phyloP scores from a whole-genome alignment of 495 filamentous ascomycete species.

The Oleoguttula mirabilis region DNA sequence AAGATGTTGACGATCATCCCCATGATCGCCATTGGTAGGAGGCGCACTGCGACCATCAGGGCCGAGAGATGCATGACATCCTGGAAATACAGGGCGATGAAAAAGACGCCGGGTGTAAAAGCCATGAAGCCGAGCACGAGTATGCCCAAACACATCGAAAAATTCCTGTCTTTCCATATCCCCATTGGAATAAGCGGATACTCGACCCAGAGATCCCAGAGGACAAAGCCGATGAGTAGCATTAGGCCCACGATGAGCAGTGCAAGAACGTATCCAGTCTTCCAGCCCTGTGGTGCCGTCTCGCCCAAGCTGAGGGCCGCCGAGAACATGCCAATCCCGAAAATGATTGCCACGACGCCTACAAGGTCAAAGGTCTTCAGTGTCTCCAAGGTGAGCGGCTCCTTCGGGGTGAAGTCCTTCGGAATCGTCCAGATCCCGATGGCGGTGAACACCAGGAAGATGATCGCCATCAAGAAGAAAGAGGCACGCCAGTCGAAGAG shows the following conservation, averaged over 20 bases:
- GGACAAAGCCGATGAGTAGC: slow-evolving; percentile 27
- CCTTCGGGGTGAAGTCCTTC: slow-evolving; percentile 37
- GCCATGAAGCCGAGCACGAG: slow-evolving; percentile 26
- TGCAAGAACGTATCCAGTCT: slow-evolving; percentile 31
- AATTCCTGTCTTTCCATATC: slow-evolving; percentile 33
- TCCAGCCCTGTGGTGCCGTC: slow-evolving; percentile 36
- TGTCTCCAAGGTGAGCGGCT: slow-evolving; percentile 36
- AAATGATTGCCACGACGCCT: slow-evolving; percentile 51
- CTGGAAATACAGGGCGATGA: slow-evolving; percentile 46
- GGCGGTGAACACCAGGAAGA: slow-evolving; percentile 46
- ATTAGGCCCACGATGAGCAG: slow-evolving; percentile 28
- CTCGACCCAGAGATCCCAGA: slow-evolving; percentile 30
- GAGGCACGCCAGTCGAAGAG: slow-evolving; percentile 55
- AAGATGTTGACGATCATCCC: slow-evolving; percentile 29
- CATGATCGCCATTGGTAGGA: slow-evolving; percentile 29
- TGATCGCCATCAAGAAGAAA: slow-evolving; percentile 53
- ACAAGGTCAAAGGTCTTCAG: slow-evolving; percentile 51
- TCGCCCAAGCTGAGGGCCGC: slow-evolving; percentile 43
- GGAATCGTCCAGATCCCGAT: slow-evolving; percentile 57
- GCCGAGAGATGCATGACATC: slow-evolving; percentile 22
- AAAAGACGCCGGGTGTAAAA: slow-evolving; percentile 35
- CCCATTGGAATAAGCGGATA: slow-evolving; percentile 33
- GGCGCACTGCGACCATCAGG: slow-evolving; percentile 25
- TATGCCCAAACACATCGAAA: slow-evolving; percentile 26
- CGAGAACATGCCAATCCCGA: slow-evolving; percentile 53